Percentiles rank a stretch among this genome's conserved stretches.
Evolutionary conservation across 352 stramenopile genomes (phyloP).

Genomic region (Globisporangium megalacanthum): DNA sequence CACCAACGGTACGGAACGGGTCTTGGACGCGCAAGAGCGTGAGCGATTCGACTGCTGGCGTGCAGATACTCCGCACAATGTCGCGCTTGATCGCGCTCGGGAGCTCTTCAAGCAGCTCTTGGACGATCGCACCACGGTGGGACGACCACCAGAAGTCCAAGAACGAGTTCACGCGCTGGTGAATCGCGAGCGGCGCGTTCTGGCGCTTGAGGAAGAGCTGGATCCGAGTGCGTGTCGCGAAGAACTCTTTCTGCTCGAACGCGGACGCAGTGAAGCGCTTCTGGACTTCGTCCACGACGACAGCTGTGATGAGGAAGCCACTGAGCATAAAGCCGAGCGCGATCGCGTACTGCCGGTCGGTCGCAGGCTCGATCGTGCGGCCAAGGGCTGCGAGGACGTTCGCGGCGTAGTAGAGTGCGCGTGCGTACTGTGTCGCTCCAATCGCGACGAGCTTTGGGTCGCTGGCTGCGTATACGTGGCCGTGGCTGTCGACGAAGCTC

Average conservation of each 20-base stretch:
- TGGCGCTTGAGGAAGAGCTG: conserved; percentile 62
- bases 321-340: conserved; percentile 64
- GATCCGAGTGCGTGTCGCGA: conserved; percentile 44
- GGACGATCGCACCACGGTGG: conserved; percentile 56
- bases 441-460: conserved; percentile 24
- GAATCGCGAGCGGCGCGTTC: conserved; percentile 40
- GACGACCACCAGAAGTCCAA: conserved; percentile 68
- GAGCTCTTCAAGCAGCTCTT: conserved; percentile 49
- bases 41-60: conserved; percentile 38
- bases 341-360: conserved; percentile 36
- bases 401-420: conserved; percentile 50
- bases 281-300: conserved; percentile 68
- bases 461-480: conserved; percentile 13
- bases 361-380: conserved; percentile 39
- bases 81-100: conserved; percentile 48
- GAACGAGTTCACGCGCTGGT: conserved; percentile 58
- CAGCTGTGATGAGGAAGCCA: conserved; percentile 56
- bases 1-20: conserved; percentile 8
- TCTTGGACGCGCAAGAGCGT: conserved; percentile 19
- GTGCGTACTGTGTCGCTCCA: conserved; percentile 44
- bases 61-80: conserved; percentile 53
- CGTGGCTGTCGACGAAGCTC: conserved; percentile 24
- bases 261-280: conserved; percentile 60
- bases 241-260: conserved; percentile 67
- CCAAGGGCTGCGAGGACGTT: conserved; percentile 45